Conservation (phyloP, 2,329 filamentous ascomycete species). For the Colletotrichum kahawae region DNA sequence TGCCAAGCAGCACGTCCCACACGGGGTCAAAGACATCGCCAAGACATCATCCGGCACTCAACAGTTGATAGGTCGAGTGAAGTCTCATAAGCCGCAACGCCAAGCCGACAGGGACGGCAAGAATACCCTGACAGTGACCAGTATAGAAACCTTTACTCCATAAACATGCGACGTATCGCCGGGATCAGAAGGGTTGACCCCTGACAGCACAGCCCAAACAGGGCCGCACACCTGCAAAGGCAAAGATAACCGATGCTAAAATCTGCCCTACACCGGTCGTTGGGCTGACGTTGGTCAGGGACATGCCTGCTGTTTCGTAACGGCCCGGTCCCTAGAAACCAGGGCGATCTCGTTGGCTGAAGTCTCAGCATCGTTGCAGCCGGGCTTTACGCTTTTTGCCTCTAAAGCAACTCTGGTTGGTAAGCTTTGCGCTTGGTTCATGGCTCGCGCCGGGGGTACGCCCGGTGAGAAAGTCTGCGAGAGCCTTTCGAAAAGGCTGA, state of each 20-base stretch:
- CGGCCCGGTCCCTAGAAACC: not conserved
- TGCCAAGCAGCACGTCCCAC: not conserved
- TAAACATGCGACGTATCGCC: not conserved
- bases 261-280: not conserved
- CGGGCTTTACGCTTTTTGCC: not conserved
- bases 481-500: not conserved
- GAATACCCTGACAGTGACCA: not conserved
- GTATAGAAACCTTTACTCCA: not conserved
- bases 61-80: not conserved
- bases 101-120: not conserved
- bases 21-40: not conserved
- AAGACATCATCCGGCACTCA: not conserved
- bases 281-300: not conserved
- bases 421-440: not conserved
- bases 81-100: not conserved
- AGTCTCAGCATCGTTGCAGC: constrained; percentile 13
- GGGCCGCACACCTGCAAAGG: not conserved
- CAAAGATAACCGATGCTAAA: not conserved
- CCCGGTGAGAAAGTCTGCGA: not conserved
- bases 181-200: not conserved
- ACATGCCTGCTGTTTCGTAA: not conserved
- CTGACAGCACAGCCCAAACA: not conserved
- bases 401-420: not conserved
- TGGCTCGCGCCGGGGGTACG: not conserved
- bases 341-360: not conserved